Evolutionary conservation across 2,329 filamentous ascomycete species (phyloP), one percentile per base, ranked within the genome.

Genomic region (Neofusicoccum laricinum): DNA sequence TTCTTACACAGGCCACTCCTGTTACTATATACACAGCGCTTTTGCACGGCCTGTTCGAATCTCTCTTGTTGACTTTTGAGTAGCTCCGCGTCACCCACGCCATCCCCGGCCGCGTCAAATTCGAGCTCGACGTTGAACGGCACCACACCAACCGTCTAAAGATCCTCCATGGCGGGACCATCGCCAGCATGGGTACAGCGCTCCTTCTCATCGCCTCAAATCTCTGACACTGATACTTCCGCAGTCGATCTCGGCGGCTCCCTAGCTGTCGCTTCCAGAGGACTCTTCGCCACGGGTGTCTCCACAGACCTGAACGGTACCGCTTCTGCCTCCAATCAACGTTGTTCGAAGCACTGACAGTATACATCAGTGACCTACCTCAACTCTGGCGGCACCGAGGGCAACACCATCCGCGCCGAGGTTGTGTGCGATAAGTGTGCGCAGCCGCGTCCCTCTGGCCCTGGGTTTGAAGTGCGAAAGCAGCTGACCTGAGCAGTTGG

Each of bases 111-210:
- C 84, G 81, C 63, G 90, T 94, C 21, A 85, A 90, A 66, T 93
- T 94, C 73, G 90, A 93, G 72, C 79, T 94, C 10, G 85, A 90
- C 67, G 90, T 94, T 66, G 79, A 88, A 61, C 88, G 89, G 68
- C 84, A 92, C 66, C 91, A 93, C 71, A 93, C 90, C 89, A 94
- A 94, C 72, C 88, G 91, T 1, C 80, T 94, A 0, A 85, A 87
- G 61, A 93, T 89, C 40, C 83, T 93, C 32, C 91, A 94, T 70
- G 91, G 91, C 17, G 91, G 91, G 3, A 91, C 90, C 0, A 88
- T 94, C 32, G 91, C 91, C 3, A 90, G 88, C 72, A 88, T 93
- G 78, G 88, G 74, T 75, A 68, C 3, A 50, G 6, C 2, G 25
- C 25, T 30, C 4, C 25, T 6, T 30, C 25, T 15, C n/a, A 30